Conservation (phyloP, 2,329 filamentous ascomycete genomes). For the Diaporthe citrichinensis region DNA sequence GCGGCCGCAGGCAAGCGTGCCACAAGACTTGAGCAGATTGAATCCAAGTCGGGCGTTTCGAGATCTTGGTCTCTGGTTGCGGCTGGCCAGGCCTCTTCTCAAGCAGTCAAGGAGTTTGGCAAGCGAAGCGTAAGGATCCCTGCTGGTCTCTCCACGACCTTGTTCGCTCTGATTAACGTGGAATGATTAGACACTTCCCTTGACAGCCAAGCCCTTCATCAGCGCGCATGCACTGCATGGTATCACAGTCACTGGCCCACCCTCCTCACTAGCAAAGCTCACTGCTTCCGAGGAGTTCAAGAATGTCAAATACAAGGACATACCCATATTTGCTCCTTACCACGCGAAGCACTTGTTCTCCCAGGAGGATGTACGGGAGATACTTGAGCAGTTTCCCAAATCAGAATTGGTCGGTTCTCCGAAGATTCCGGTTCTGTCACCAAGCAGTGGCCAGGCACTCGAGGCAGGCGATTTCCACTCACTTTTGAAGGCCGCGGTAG, state of each 20-base stretch:
- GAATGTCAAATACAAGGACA: slow-evolving; percentile 57
- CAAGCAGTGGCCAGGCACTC: slow-evolving; percentile 51
- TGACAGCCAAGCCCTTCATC: slow-evolving; percentile 64
- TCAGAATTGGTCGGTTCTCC: slow-evolving; percentile 58
- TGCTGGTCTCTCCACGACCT: background rate
- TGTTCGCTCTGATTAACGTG: background rate
- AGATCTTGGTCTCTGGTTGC: slow-evolving; percentile 74
- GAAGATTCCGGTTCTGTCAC: slow-evolving; percentile 58
- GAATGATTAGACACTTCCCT: slow-evolving; percentile 54
- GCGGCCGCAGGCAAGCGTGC: slow-evolving; percentile 61
- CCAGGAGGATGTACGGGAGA: slow-evolving; percentile 57
- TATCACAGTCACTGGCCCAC: slow-evolving; percentile 68
- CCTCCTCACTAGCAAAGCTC: slow-evolving; percentile 61
- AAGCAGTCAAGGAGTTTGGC: slow-evolving; percentile 69
- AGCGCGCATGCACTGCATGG: slow-evolving; percentile 64
- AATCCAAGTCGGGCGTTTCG: slow-evolving; percentile 52
- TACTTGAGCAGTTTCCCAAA: slow-evolving; percentile 59
- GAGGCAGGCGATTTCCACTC: slow-evolving; percentile 49
- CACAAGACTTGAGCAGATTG: slow-evolving; percentile 54
- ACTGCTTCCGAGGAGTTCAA: slow-evolving; percentile 54
- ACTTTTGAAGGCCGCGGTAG: slow-evolving; percentile 42
- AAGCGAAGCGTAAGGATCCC: slow-evolving; percentile 59
- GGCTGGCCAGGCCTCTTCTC: slow-evolving; percentile 65
- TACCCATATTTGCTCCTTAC: slow-evolving; percentile 70
- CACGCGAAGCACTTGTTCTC: slow-evolving; percentile 68